Conservation (phyloP, 306 rosid genomes). For the Acacia acuminata region DNA sequence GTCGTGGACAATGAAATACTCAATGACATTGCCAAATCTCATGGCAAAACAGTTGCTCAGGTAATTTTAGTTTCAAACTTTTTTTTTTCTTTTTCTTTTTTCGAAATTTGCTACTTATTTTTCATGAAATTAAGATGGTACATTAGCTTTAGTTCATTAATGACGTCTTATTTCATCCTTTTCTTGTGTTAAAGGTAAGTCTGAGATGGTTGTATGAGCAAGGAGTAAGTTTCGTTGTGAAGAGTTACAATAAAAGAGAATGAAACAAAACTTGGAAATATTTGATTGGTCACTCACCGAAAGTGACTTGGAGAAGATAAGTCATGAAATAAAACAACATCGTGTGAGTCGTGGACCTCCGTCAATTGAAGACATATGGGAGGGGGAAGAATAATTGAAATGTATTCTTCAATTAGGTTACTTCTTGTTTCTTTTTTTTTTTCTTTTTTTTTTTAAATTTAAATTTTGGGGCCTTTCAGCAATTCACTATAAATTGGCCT, state of each 20-base stretch:
- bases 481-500: too few species aligned
- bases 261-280: slow-evolving; percentile 51
- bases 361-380: slow-evolving; percentile 38
- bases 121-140: too few species aligned
- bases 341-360: slow-evolving; percentile 34
- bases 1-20: background rate
- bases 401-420: too few species aligned
- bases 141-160: too few species aligned
- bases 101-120: too few species aligned
- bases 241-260: slow-evolving; percentile 56
- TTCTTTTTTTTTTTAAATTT: too few species aligned
- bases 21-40: background rate
- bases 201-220: slow-evolving; percentile 54
- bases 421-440: too few species aligned
- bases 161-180: too few species aligned
- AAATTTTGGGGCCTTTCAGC: too few species aligned
- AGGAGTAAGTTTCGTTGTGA: slow-evolving; percentile 43
- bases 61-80: too few species aligned
- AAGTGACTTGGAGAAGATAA: slow-evolving; percentile 42
- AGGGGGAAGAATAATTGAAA: slow-evolving; percentile 31
- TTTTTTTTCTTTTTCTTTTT: too few species aligned
- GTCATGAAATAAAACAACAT: slow-evolving; percentile 17
- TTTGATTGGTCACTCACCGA: slow-evolving; percentile 54
- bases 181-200: slow-evolving; percentile 29
- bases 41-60: background rate